Evolutionary conservation across 2,329 filamentous ascomycete species (phyloP).

Genomic region (Fusarium fujikuroi): DNA sequence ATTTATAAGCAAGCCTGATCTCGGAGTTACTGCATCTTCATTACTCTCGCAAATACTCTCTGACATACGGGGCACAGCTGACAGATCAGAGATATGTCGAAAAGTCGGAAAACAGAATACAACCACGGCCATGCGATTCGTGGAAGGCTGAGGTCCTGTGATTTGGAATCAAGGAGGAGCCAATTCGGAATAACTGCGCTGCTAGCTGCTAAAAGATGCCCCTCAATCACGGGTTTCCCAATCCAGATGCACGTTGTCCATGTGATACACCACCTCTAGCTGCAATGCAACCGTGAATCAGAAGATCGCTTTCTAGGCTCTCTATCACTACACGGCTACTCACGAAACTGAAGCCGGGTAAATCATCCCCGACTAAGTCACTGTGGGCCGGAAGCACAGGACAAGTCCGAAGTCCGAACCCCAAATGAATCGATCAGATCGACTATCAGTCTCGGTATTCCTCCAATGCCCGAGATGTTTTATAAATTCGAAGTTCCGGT

Average conservation of each 20-base stretch:
- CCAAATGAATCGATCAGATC: fast-evolving
- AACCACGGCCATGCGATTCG: fast-evolving
- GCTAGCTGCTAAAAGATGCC: neutral
- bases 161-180: neutral
- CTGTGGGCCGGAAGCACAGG: neutral
- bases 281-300: neutral
- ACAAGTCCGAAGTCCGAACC: neutral
- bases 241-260: neutral
- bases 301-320: fast-evolving
- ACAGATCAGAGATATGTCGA: too few species aligned
- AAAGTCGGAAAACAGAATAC: too few species aligned
- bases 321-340: fast-evolving
- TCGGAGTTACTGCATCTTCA: too few species aligned
- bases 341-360: fast-evolving
- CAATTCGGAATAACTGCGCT: neutral
- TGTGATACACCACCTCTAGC: neutral
- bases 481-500: fast-evolving
- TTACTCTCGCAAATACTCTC: too few species aligned
- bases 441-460: fast-evolving
- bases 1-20: too few species aligned
- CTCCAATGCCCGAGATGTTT: fast-evolving
- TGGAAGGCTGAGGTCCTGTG: fast-evolving
- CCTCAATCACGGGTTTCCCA: fast-evolving
- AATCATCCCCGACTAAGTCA: neutral
- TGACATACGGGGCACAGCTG: too few species aligned